Percentiles rank a stretch among this genome's conserved stretches.
phyloP scores from a whole-genome alignment of 2,329 filamentous ascomycete genomes.

The Colletotrichum liriopes region DNA sequence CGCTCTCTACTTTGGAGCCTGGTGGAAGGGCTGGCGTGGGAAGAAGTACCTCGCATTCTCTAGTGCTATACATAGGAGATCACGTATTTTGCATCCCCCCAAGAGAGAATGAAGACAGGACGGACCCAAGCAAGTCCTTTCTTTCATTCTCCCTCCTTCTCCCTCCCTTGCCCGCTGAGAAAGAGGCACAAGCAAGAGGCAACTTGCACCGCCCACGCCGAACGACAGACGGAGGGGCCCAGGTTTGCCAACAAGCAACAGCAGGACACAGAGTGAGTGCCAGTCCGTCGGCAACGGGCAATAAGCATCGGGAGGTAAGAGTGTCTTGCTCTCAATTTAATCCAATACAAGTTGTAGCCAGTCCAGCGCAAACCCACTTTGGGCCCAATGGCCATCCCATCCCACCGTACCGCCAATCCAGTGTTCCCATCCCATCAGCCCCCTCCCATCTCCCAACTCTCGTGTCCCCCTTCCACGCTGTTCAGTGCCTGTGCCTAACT shows the following conservation, averaged over 20 bases:
- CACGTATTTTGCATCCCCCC: neutral
- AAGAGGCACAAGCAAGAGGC: slow-evolving; percentile 20
- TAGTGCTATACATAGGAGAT: too few species aligned
- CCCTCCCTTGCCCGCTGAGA: slow-evolving; percentile 17
- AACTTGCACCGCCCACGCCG: slow-evolving; percentile 36
- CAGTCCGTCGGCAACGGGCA: slow-evolving; percentile 4
- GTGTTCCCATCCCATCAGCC: slow-evolving; percentile 10
- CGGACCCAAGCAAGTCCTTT: slow-evolving; percentile 8
- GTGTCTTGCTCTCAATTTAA: neutral
- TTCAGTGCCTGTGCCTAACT: slow-evolving; percentile 1
- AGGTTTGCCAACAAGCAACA: neutral
- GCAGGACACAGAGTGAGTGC: neutral
- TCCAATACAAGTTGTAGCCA: neutral
- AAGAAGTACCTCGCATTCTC: neutral
- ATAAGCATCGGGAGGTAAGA: neutral
- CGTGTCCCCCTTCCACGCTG: neutral
- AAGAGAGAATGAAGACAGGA: slow-evolving; percentile 11
- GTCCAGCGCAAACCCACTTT: slow-evolving; percentile 8
- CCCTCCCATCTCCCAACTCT: slow-evolving; percentile 1
- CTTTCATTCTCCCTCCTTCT: slow-evolving; percentile 2
- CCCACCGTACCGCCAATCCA: too few species aligned
- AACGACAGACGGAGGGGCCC: neutral
- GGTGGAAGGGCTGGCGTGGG: neutral
- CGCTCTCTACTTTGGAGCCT: neutral
- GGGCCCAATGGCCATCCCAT: slow-evolving; percentile 26